phyloP scores from a whole-genome alignment of 768 basidiomycete species.

The Tricholoma terreum region DNA sequence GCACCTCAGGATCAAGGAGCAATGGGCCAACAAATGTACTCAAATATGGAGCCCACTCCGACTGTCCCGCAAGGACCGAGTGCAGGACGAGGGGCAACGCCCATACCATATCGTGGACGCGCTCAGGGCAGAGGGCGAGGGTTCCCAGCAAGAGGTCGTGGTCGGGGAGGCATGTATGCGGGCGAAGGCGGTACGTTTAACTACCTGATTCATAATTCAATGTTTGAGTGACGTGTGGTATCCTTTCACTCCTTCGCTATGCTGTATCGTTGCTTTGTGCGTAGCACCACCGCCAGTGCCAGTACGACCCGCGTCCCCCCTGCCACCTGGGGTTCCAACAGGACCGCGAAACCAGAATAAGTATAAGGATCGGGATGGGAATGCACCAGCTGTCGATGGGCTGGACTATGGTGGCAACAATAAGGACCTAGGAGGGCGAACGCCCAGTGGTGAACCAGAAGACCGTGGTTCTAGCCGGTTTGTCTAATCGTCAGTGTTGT shows the following conservation, averaged over 20 bases:
- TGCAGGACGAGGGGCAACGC: conserved; percentile 36
- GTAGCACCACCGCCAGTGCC: conserved; percentile 46
- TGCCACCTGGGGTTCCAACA: conserved; percentile 84
- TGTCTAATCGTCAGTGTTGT: conserved; percentile 15
- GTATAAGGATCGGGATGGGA: conserved; percentile 86
- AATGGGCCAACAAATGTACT: conserved; percentile 71
- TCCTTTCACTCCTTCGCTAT: background rate
- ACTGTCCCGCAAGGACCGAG: conserved; percentile 46
- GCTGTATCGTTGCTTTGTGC: conserved; percentile 5
- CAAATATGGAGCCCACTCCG: conserved; percentile 51
- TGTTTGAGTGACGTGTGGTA: conserved; percentile 12
- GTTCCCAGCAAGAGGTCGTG: conserved; percentile 39
- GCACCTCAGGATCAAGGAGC: conserved; percentile 49
- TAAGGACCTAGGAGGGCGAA: conserved; percentile 44
- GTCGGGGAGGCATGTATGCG: conserved; percentile 38
- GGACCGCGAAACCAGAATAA: conserved; percentile 87
- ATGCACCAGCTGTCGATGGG: conserved; percentile 85
- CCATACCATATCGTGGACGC: conserved; percentile 27
- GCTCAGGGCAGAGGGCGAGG: conserved; percentile 38
- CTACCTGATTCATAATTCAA: conserved; percentile 8
- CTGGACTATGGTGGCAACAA: conserved; percentile 75
- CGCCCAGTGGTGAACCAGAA: conserved; percentile 65
- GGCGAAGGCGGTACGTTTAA: conserved; percentile 35
- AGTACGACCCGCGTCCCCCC: conserved; percentile 76
- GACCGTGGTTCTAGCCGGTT: conserved; percentile 61